A percentile compares a stretch with the other conserved stretches of the same genome.
phyloP scores from a whole-genome alignment of 768 basidiomycete genomes.

The Rhizopogon sp. region DNA sequence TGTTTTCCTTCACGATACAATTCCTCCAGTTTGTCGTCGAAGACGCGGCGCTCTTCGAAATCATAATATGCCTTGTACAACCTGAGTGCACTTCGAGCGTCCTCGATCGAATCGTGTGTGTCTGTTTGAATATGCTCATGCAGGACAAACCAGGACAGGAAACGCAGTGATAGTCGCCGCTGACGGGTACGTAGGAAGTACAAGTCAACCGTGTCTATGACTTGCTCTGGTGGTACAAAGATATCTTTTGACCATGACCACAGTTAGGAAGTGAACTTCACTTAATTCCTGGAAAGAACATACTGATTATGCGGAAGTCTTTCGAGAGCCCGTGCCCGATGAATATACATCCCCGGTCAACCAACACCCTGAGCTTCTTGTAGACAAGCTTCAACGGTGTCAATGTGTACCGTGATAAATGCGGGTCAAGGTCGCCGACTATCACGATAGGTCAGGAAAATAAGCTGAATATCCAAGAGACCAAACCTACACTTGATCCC shows the following conservation, averaged over 20 bases:
- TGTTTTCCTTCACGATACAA: conserved; percentile 74
- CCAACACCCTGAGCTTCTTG: conserved; percentile 90
- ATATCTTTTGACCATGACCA: conserved; percentile 62
- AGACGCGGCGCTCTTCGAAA: conserved; percentile 69
- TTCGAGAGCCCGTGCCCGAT: conserved; percentile 96
- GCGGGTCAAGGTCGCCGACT: conserved; percentile 93
- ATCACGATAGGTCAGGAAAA: conserved; percentile 7
- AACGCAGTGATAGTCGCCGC: conserved; percentile 85
- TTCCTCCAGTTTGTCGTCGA: conserved; percentile 86
- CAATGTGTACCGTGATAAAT: conserved; percentile 77
- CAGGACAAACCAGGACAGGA: conserved; percentile 92
- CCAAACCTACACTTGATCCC: conserved; percentile 79
- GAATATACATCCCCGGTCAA: conserved; percentile 94
- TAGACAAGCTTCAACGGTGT: conserved; percentile 98
- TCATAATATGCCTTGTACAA: conserved; percentile 79
- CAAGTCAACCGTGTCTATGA: conserved; percentile 97
- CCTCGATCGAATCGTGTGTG: conserved; percentile 98
- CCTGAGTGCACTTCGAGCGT: conserved; percentile 80
- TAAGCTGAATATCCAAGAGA: not conserved
- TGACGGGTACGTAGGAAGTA: conserved; percentile 81
- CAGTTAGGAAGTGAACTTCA: not conserved
- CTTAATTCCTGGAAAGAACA: conserved; percentile 22
- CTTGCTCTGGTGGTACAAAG: conserved; percentile 91
- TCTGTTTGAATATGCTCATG: conserved; percentile 90
- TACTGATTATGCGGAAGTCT: conserved; percentile 98